These are phyloP conservation scores for Nemophila menziesii DNA, from an alignment of 257 asterid genomes.

Conservation along the genomic window DNA sequence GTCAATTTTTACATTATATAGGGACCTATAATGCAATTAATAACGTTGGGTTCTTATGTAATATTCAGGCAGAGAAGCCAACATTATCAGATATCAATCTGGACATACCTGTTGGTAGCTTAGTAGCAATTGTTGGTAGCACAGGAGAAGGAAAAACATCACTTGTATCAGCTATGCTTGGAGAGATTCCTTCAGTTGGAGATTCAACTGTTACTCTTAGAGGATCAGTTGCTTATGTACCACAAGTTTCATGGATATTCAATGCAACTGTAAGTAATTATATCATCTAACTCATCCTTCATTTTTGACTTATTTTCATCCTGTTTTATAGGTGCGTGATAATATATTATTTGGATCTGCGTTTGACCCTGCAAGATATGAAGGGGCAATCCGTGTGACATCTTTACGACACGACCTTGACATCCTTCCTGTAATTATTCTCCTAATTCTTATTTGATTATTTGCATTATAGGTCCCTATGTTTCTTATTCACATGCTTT, in stretches of 20 bases:
- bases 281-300: slow-evolving; percentile 5
- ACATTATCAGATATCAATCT: slow-evolving; percentile 71
- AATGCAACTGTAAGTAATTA: slow-evolving; percentile 89
- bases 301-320: neutral
- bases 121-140: slow-evolving; percentile 84
- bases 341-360: slow-evolving; percentile 80
- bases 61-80: slow-evolving; percentile 59
- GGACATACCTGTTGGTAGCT: slow-evolving; percentile 83
- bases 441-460: slow-evolving; percentile 3
- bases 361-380: slow-evolving; percentile 51
- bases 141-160: slow-evolving; percentile 99
- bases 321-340: slow-evolving; percentile 62
- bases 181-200: slow-evolving; percentile 73
- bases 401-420: slow-evolving; percentile 84
- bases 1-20: neutral
- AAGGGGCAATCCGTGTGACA: slow-evolving; percentile 64
- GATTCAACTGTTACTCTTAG: slow-evolving; percentile 58
- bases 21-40: slow-evolving; percentile 3
- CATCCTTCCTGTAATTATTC: slow-evolving; percentile 54
- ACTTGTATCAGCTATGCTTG: slow-evolving; percentile 91
- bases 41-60: neutral
- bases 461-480: too few relatives aligned
- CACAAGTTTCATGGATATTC: slow-evolving; percentile 96
- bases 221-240: slow-evolving; percentile 88
- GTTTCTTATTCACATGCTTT: slow-evolving; percentile 1